Evolutionary conservation across 2,329 filamentous ascomycete species (phyloP).

Genomic region (Cladobotryum protrusum): DNA sequence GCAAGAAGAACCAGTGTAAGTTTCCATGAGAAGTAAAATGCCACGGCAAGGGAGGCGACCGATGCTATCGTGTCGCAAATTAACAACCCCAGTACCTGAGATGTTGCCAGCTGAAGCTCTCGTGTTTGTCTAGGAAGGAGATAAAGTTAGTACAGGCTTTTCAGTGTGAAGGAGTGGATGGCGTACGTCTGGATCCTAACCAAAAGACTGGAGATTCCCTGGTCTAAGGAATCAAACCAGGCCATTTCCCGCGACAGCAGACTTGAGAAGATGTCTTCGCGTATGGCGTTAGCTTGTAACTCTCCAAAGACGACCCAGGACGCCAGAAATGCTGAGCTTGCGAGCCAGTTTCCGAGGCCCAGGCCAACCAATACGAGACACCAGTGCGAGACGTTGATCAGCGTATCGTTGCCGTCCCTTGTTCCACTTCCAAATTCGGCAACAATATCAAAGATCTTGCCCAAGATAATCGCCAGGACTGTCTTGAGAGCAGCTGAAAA

Average conservation of each 20-base stretch:
- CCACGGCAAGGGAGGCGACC: slow-evolving; percentile 60
- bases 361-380: slow-evolving; percentile 58
- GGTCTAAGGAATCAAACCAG: slow-evolving; percentile 73
- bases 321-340: slow-evolving; percentile 60
- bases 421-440: slow-evolving; percentile 55
- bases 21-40: slow-evolving; percentile 76
- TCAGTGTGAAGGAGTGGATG: not conserved
- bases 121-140: slow-evolving; percentile 58
- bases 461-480: slow-evolving; percentile 62
- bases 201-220: slow-evolving; percentile 67
- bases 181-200: slow-evolving; percentile 67
- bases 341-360: slow-evolving; percentile 59
- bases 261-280: slow-evolving; percentile 58
- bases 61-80: slow-evolving; percentile 59
- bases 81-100: slow-evolving; percentile 69
- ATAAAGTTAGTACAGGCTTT: not conserved
- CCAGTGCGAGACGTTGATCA: slow-evolving; percentile 51
- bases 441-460: slow-evolving; percentile 67
- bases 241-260: slow-evolving; percentile 67
- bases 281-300: slow-evolving; percentile 62
- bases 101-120: slow-evolving; percentile 74
- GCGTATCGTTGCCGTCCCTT: slow-evolving; percentile 43
- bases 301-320: slow-evolving; percentile 77
- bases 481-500: slow-evolving; percentile 59
- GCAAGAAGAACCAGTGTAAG: slow-evolving; percentile 74